These are phyloP conservation scores for Termitomyces heimii DNA, from an alignment of 768 basidiomycete genomes.

Conservation along the genomic window DNA sequence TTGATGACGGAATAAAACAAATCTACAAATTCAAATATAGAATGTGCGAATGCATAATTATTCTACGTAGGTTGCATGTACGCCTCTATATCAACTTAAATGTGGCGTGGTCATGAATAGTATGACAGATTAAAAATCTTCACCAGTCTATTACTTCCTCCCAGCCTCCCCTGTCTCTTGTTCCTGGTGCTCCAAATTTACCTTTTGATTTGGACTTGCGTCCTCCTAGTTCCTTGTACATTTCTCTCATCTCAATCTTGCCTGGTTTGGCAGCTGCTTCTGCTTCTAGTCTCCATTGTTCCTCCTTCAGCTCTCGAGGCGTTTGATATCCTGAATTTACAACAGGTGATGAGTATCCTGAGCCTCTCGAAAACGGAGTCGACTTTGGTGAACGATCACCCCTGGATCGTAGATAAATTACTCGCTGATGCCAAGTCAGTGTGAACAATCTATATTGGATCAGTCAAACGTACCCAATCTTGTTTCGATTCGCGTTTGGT, in stretches of 20 bases:
- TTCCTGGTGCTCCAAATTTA: conserved; percentile 60
- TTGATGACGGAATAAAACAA: neutral
- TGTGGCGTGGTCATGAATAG: neutral
- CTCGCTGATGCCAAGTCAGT: conserved; percentile 36
- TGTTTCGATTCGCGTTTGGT: conserved; percentile 92
- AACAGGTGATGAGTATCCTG: conserved; percentile 46
- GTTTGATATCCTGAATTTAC: conserved; percentile 63
- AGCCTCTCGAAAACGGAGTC: conserved; percentile 28
- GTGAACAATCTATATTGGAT: neutral
- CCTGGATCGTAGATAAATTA: conserved; percentile 37
- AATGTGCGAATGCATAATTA: neutral
- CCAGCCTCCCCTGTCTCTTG: conserved; percentile 81
- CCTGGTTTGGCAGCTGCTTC: conserved; percentile 50
- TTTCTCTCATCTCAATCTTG: conserved; percentile 83
- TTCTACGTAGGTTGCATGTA: neutral
- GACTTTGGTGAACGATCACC: conserved; percentile 34
- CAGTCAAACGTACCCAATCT: conserved; percentile 59
- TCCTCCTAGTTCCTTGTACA: conserved; percentile 88
- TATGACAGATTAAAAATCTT: neutral
- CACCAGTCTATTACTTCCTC: conserved; percentile 28
- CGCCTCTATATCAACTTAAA: neutral
- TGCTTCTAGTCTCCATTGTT: conserved; percentile 59
- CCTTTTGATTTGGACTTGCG: conserved; percentile 73
- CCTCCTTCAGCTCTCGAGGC: conserved; percentile 73
- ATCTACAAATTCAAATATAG: neutral